phyloP scores from a whole-genome alignment of 2,329 filamentous ascomycete species.

The Amesomyces nigricolor region DNA sequence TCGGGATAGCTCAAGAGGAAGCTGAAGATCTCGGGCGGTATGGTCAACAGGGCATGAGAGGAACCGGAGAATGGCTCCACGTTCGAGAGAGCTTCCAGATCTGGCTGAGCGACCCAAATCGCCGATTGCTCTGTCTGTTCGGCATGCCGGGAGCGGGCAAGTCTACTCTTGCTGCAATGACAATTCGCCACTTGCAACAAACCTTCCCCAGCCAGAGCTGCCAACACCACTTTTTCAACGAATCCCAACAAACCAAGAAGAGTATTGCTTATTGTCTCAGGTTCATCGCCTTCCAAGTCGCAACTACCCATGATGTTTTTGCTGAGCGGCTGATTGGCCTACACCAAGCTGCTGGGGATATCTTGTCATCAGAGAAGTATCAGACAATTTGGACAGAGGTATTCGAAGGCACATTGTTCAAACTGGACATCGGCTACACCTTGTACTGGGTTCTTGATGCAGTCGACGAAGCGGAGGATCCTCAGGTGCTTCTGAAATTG shows the following conservation, averaged over 20 bases:
- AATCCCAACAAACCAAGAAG: constrained; percentile 1
- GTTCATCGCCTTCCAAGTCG: constrained; percentile 3
- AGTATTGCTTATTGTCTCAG: neutral
- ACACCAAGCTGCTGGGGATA: constrained; percentile 5
- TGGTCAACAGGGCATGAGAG: no score
- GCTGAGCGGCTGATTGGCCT: neutral
- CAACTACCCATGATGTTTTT: neutral
- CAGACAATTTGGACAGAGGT: neutral
- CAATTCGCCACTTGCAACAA: constrained; percentile 6
- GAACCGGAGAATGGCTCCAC: no score
- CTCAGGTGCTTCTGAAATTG: neutral
- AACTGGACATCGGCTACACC: neutral
- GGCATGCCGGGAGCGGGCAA: constrained; percentile 9
- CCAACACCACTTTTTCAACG: constrained; percentile 6
- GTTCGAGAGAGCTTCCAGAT: neutral
- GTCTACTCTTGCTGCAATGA: constrained; percentile 6
- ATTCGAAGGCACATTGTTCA: constrained; percentile 6
- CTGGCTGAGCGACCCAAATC: neutral
- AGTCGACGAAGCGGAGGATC: constrained; percentile 4
- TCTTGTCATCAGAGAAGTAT: neutral
- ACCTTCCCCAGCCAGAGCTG: constrained; percentile 1
- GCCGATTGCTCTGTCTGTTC: neutral
- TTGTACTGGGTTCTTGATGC: constrained; percentile 10
- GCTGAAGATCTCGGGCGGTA: no score
- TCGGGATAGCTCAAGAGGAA: no score